Base-by-base conservation (phyloP, 2,329 filamentous ascomycete genomes). In the Aspergillus uvarum region DNA sequence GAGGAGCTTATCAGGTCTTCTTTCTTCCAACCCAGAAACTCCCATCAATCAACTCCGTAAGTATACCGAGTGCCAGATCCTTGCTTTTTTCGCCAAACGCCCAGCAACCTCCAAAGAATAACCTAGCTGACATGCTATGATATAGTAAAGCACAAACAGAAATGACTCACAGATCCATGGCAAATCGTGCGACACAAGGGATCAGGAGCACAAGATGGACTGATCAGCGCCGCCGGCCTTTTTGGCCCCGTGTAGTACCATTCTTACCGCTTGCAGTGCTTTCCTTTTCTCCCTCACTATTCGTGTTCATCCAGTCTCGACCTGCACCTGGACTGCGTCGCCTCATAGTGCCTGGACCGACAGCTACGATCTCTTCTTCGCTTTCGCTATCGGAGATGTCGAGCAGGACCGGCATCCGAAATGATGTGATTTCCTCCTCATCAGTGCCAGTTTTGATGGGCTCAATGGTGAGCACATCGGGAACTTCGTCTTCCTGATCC, bases 301-400 rank as follows among this genome's bases (percentile, higher is more conserved):
- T 71, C 3, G 62, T 65, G 61, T 85, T 85, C 68, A 87, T 86
- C 65, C 87, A 87, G 62, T 89, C 87, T 66, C 88, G 83, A 52
- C 85, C 85, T 58, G 89, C 88, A 1, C 90, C 91, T 11, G 91
- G 87, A 72, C 91, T 96, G 72, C 92, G 89, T 60, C 92, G 85
- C 65, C 94, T 85, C 83, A 96, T 94, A 51, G 95, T 96, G 11
- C 94, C 94, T 0, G 85, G 83, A 0, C 86, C 86, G 56, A 88
- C 81, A 38, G 85, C 82, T 38, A 89, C 79, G 53, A 88, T 83
- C 71, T 99, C 96, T 69, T 99, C 95, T 71, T 97, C 95, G 71
- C 91, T 96, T 71, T 98, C 95, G 68, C 91, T 96, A 69, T 96
- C 92, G 51, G 92, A 92, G 50, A 98, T 85, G 72, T 96, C 91